Evolutionary conservation across 169 alveolate genomes (phyloP).

Genomic region (Cryptosporidium andersoni): DNA sequence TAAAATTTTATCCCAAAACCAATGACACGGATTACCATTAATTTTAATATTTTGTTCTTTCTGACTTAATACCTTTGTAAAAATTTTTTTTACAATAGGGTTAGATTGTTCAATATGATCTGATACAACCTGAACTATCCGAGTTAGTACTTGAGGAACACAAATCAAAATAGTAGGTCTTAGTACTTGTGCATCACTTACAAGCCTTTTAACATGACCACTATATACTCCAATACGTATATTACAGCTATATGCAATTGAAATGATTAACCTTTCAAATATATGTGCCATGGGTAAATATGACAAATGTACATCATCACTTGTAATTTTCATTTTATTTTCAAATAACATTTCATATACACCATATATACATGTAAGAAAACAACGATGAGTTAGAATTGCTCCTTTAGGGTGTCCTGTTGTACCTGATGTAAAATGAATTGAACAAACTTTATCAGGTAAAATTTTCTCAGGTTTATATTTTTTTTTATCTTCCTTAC

Average conservation of each 20-base stretch:
- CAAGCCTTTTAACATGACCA: conserved; percentile 83
- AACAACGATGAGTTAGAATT: conserved; percentile 82
- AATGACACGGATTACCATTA: conserved; percentile 58
- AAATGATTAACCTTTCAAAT: conserved; percentile 81
- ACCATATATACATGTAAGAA: conserved; percentile 77
- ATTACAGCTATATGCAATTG: conserved; percentile 73
- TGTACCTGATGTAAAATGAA: conserved; percentile 91
- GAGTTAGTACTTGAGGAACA: conserved; percentile 85
- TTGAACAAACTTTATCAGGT: conserved; percentile 78
- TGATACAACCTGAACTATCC: conserved; percentile 72
- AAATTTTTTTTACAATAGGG: conserved; percentile 17
- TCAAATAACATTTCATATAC: conserved; percentile 53
- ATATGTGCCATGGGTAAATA: conserved; percentile 89
- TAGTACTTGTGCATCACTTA: conserved; percentile 82
- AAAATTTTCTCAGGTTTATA: conserved; percentile 67
- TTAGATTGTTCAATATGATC: conserved; percentile 40
- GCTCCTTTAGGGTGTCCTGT: conserved; percentile 94
- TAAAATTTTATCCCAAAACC: conserved; percentile 63
- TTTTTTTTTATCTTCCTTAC: conserved; percentile 31
- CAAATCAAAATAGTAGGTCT: conserved; percentile 86
- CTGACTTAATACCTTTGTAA: conserved; percentile 22
- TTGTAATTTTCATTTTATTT: conserved; percentile 62
- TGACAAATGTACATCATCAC: conserved; percentile 80
- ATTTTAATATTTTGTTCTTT: conserved; percentile 15
- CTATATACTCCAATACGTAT: conserved; percentile 80